phyloP scores from a whole-genome alignment of 2,329 filamentous ascomycete species.

The Sporothrix mexicana region DNA sequence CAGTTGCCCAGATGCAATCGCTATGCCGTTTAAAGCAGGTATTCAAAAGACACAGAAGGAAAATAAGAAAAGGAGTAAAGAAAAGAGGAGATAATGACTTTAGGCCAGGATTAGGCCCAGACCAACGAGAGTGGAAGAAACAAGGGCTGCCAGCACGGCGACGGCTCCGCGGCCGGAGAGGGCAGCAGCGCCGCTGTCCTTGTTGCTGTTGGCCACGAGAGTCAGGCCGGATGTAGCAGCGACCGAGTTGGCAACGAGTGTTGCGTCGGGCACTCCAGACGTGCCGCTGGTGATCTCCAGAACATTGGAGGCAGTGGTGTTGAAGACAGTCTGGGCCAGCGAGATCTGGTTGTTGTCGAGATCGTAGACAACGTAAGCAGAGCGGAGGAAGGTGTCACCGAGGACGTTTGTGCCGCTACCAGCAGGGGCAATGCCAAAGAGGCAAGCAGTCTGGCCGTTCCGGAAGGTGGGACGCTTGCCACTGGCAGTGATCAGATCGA shows the following conservation, averaged over 20 bases:
- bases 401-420: slow-evolving; percentile 63
- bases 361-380: slow-evolving; percentile 78
- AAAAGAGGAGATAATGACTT: slow-evolving; percentile 52
- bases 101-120: slow-evolving; percentile 35
- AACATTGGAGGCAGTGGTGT: slow-evolving; percentile 58
- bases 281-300: slow-evolving; percentile 61
- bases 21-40: slow-evolving; percentile 20
- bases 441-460: slow-evolving; percentile 63
- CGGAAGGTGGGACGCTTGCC: slow-evolving; percentile 58
- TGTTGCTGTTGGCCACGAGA: background rate
- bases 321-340: slow-evolving; percentile 70
- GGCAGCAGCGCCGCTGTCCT: background rate
- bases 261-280: slow-evolving; percentile 60
- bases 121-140: slow-evolving; percentile 29
- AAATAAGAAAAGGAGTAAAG: slow-evolving; percentile 39
- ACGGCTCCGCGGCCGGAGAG: background rate
- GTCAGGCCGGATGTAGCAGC: slow-evolving; percentile 54
- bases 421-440: slow-evolving; percentile 70
- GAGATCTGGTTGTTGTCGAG: slow-evolving; percentile 73
- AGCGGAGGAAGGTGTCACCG: slow-evolving; percentile 76
- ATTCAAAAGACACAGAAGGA: background rate
- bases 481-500: slow-evolving; percentile 55
- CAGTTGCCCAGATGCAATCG: slow-evolving; percentile 15
- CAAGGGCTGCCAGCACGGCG: background rate
- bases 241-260: slow-evolving; percentile 55